Conservation (phyloP, 2,329 filamentous ascomycete genomes). For the Fusarium nisikadoi region DNA sequence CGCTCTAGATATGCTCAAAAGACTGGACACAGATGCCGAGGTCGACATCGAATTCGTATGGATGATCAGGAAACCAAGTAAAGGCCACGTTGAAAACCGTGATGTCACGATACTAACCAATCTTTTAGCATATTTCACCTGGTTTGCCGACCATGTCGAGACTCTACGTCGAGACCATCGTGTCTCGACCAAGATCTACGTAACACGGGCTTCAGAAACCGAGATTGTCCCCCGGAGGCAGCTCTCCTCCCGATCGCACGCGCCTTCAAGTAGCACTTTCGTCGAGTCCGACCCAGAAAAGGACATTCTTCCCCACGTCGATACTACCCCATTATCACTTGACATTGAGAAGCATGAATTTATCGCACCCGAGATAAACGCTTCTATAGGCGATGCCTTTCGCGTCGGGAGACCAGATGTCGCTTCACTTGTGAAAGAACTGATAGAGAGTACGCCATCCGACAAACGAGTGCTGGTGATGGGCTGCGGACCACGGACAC, state of each 20-base stretch:
- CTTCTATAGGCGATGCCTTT: conserved; percentile 37
- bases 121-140: conserved; percentile 49
- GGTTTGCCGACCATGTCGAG: conserved; percentile 52
- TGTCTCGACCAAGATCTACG: conserved; percentile 49
- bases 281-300: conserved; percentile 23
- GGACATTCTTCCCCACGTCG: neutral
- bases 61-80: conserved; percentile 52
- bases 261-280: conserved; percentile 14
- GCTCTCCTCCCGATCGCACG: conserved; percentile 15
- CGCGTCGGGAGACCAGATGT: conserved; percentile 53
- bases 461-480: conserved; percentile 54
- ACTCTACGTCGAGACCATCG: conserved; percentile 46
- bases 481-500: conserved; percentile 57
- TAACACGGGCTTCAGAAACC: conserved; percentile 46
- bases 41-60: conserved; percentile 53
- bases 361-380: neutral
- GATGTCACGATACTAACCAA: neutral
- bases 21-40: conserved; percentile 26
- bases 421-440: conserved; percentile 47
- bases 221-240: conserved; percentile 8
- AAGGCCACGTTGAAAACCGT: conserved; percentile 15
- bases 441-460: conserved; percentile 43
- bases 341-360: conserved; percentile 35
- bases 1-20: conserved; percentile 51
- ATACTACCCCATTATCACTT: conserved; percentile 1